Evolutionary conservation across 2,329 filamentous ascomycete genomes (phyloP).

Genomic region (Trichophyton rubrum): DNA sequence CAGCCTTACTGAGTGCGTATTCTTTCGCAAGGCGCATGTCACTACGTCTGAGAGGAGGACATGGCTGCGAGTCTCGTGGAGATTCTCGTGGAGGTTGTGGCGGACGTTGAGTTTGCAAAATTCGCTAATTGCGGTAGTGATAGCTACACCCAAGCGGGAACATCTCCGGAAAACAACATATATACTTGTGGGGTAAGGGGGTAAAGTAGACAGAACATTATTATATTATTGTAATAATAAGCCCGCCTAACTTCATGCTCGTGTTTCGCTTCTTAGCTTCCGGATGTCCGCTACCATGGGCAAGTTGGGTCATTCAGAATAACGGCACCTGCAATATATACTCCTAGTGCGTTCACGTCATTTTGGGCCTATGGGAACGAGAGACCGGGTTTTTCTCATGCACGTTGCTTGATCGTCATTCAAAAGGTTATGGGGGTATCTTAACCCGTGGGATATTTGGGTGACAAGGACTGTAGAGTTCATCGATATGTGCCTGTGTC

Average conservation of each 20-base stretch:
- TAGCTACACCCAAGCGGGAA: neutral
- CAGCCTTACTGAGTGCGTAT: neutral
- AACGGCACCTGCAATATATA: neutral
- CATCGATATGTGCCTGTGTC: neutral
- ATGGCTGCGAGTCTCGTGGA: neutral
- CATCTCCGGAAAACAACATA: neutral
- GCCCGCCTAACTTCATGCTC: neutral
- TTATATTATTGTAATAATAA: neutral
- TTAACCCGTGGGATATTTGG: neutral
- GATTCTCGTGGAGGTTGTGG: neutral
- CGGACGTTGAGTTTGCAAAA: neutral
- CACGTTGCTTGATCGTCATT: neutral
- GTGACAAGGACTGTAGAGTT: neutral
- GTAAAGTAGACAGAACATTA: neutral
- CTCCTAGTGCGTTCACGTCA: neutral
- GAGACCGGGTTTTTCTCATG: neutral
- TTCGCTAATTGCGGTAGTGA: neutral
- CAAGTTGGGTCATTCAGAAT: neutral
- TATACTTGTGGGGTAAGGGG: neutral
- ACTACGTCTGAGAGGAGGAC: neutral
- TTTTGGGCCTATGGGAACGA: neutral
- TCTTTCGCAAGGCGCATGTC: neutral
- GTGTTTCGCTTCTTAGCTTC: conserved; percentile 1
- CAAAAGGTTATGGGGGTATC: neutral
- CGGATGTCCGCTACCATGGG: neutral